Base-by-base conservation (phyloP, 2,329 filamentous ascomycete genomes). In the Penicillium sp. region DNA sequence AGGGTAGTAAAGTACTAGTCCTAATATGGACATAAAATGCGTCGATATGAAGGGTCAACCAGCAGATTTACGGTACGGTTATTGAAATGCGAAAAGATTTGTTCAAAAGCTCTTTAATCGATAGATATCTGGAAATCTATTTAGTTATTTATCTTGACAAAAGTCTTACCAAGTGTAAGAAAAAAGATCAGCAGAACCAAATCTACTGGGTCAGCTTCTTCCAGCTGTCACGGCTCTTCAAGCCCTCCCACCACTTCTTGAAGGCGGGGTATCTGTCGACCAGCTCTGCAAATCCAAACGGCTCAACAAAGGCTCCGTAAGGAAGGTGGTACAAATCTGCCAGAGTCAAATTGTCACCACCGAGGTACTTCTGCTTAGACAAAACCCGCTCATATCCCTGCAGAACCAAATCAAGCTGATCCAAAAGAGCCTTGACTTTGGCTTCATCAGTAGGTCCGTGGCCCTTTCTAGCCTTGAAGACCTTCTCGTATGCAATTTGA, bases 311-410 rank as follows among this genome's bases (percentile, higher is more conserved):
- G 13, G 29, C 45, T 0, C 58, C 58, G 19, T 63, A 59, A 2
- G 60, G 58, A 48, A 63, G 48, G 35, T 62, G 61, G 11, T 52
- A 41, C 21, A 63, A 35, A 47, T 63, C 57, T 1, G 59, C 61
- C 8, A 63, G 27, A 1, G 63, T 63, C 11, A 67, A 8, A 3
- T 55, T 51, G 26, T 65, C 60, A 5, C 64, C 64, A 1, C 58
- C 62, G 14, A 67, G 57, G 24, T 63, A 64, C 22, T 53, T 52
- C 53, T 67, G 64, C 48, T 60, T 65, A 13, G 62, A 56, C 11
- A 67, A 57, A 10, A 62, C 52, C 3, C 45, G 53, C 24, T 67
- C 64, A 27, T 63, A 67, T 16, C 56, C 62, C 44, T 61, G 41
- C 22, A 66, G 54, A 7, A 47, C 37, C 6, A 10, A 14, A 14